Conservation (phyloP, 495 filamentous ascomycete species). For the Choiromyces venosus region DNA sequence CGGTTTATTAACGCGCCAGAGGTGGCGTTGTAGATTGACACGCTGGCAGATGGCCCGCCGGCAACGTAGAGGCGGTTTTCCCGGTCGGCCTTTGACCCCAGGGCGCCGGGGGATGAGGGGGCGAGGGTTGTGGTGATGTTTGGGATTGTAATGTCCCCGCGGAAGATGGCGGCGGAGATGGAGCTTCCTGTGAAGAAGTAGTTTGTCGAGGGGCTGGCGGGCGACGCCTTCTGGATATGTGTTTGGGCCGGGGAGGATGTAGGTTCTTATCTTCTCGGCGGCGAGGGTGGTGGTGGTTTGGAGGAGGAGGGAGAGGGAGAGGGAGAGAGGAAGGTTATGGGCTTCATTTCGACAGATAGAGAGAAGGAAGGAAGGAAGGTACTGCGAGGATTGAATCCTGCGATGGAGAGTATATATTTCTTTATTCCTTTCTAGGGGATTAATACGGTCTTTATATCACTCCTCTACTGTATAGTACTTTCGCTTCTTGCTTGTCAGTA, state of each 20-base stretch:
- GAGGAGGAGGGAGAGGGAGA: no score
- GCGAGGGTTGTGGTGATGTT: not conserved
- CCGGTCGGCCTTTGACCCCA: conserved; percentile 10
- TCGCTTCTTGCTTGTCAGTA: no score
- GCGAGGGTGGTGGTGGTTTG: not conserved
- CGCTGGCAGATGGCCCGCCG: not conserved
- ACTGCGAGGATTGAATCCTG: no score
- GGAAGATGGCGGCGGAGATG: conserved; percentile 14
- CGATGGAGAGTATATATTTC: no score
- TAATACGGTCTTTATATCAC: no score
- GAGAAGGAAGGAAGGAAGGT: no score
- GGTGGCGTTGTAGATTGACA: conserved; percentile 9
- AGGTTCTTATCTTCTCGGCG: conserved; percentile 15
- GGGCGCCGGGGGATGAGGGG: not conserved
- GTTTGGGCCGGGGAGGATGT: conserved; percentile 16
- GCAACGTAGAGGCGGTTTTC: conserved; percentile 5
- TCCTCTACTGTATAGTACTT: no score
- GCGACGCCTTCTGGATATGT: conserved; percentile 23
- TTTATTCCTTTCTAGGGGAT: no score
- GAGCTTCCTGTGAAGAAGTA: conserved; percentile 22
- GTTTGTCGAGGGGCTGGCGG: conserved; percentile 3
- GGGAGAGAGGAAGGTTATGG: no score
- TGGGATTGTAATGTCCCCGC: conserved; percentile 8
- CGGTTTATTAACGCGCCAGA: conserved; percentile 4
- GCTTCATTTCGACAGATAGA: no score